Conservation (phyloP, 176 grass and related monocot genomes). For the Elaeis guineensis region DNA sequence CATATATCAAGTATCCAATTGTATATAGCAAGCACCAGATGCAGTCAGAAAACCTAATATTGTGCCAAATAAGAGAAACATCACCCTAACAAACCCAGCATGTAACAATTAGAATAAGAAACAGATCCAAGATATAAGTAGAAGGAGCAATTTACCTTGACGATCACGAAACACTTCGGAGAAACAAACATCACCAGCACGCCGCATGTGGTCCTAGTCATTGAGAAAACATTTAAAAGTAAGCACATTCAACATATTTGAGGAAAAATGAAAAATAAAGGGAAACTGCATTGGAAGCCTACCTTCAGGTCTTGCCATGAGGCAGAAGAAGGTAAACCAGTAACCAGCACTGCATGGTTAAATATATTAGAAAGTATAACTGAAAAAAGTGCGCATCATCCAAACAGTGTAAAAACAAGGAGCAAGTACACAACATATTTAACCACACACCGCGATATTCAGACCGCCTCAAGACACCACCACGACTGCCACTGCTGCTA, state of each 20-base stretch:
- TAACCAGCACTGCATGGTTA: slow-evolving; percentile 52
- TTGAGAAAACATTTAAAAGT: too few species aligned
- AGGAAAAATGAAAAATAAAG: too few species aligned
- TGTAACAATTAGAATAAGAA: too few species aligned
- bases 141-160: slow-evolving; percentile 39
- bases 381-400: neutral
- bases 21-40: too few species aligned
- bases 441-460: slow-evolving; percentile 69
- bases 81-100: too few species aligned
- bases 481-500: slow-evolving; percentile 16
- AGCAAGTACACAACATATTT: neutral
- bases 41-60: too few species aligned
- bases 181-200: slow-evolving; percentile 96
- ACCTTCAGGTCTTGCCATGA: slow-evolving; percentile 99
- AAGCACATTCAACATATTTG: too few species aligned
- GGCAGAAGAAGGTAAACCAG: slow-evolving; percentile 86
- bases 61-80: too few species aligned
- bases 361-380: neutral
- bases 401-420: neutral
- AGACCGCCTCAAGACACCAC: slow-evolving; percentile 69
- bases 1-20: too few species aligned
- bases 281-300: neutral
- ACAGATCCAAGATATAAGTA: too few species aligned
- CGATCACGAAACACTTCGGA: slow-evolving; percentile 86
- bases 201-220: slow-evolving; percentile 86